These are phyloP conservation scores for Handroanthus guayacan DNA, from an alignment of 257 asterid genomes.

Conservation along the genomic window DNA sequence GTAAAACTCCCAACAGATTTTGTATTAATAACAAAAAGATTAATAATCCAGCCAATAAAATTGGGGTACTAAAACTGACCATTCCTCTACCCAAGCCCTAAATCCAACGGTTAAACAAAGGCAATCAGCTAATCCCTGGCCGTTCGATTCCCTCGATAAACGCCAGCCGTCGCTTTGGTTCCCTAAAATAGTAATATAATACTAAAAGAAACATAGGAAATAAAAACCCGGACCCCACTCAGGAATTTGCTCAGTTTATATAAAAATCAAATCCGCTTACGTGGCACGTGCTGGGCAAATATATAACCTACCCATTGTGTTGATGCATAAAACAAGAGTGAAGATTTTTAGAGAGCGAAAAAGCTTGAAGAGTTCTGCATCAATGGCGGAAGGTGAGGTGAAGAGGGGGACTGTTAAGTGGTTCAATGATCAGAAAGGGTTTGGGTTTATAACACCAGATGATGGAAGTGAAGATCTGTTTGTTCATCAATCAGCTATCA, in stretches of 20 bases:
- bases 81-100: conserved; percentile 31
- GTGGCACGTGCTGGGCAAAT: conserved; percentile 23
- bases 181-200: conserved; percentile 17
- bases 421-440: conserved; percentile 79
- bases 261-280: conserved; percentile 43
- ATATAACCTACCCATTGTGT: conserved; percentile 4
- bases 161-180: conserved; percentile 43
- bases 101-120: conserved; percentile 31
- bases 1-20: no score
- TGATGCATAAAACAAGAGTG: not conserved
- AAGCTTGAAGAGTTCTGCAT: conserved; percentile 11
- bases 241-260: conserved; percentile 24
- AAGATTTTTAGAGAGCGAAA: not conserved
- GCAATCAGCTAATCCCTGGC: not conserved
- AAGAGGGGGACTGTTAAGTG: conserved; percentile 71
- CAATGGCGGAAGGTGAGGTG: conserved; percentile 47
- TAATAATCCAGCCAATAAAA: not conserved
- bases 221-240: conserved; percentile 40
- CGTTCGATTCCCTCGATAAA: conserved; percentile 40
- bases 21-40: no score
- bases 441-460: conserved; percentile 75
- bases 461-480: conserved; percentile 79
- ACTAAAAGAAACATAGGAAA: not conserved
- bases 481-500: conserved; percentile 74
- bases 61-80: conserved; percentile 1